Evolutionary conservation across 2,329 filamentous ascomycete genomes (phyloP), one percentile per base, ranked within the genome.

Genomic region (Fusarium anguioides): DNA sequence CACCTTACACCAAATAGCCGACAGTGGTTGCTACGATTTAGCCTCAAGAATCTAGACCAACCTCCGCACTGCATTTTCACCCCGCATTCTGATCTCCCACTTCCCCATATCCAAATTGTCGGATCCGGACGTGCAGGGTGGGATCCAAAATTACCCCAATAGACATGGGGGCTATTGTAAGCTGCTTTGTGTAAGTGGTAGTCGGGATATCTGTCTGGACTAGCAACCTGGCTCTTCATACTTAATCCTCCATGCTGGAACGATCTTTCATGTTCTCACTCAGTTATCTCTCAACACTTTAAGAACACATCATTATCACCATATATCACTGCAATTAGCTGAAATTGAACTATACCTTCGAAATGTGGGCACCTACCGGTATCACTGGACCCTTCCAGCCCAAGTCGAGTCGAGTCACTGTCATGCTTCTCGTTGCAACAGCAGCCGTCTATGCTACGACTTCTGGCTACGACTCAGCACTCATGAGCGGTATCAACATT

Each of bases 241-340:
- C n/a, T 39, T 48, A 48, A 48, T 4, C 31, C 37, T 17, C 18
- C 23, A 21, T 5, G n/a, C 12, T 10, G 4, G 7, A 12, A 48
- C 31, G 11, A 23, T 6, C n/a, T 20, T 27, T 14, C 12, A 26
- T 39, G 12, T 26, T 21, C 14, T 27, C n/a, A 18, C 31, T n/a
- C 14, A 15, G n/a, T 17, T 35, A 4, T 7, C 17, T 15, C 31
- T 8, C 6, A 2, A 23, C 17, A 26, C 24, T 20, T 31, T 5
- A 4, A 1, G 5, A 5, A 12, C 3, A 9, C 8, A 37, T 1
- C n/a, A 0, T 8, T 1, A 24, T 1, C 7, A 12, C 10, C 2
- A 12, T 2, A 48, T 27, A 8, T 27, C 26, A 27, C 8, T 9
- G 8, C 26, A 10, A 27, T 10, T 10, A 9, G 26, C 4, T 27